phyloP scores from a whole-genome alignment of 257 asterid species.

The Osmanthus fragrans region DNA sequence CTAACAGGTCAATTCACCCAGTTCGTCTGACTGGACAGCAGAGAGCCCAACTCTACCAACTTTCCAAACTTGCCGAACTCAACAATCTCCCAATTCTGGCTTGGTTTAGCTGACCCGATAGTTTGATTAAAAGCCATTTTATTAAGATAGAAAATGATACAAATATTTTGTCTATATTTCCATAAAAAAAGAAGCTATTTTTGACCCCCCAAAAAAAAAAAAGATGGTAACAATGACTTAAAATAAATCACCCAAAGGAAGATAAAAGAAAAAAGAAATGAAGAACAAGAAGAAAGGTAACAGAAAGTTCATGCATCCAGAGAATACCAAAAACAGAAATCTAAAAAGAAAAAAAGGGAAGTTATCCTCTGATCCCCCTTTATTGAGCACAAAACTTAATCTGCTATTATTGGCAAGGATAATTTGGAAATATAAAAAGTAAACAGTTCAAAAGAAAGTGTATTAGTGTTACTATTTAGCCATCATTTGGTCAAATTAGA shows the following conservation, averaged over 20 bases:
- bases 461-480: conserved; percentile 35
- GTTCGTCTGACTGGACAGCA: not conserved
- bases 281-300: not conserved
- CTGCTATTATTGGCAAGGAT: conserved; percentile 43
- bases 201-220: not conserved
- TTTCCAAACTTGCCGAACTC: not conserved
- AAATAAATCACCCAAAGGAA: not conserved
- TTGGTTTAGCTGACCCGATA: not conserved
- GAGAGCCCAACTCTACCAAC: not conserved
- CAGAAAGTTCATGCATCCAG: not conserved
- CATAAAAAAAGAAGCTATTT: not conserved
- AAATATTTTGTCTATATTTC: not conserved
- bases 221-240: not conserved
- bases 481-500: conserved; percentile 73
- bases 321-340: not conserved
- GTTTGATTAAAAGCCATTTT: not conserved
- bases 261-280: not conserved
- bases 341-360: conserved; percentile 1
- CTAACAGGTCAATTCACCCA: not conserved
- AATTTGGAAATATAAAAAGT: conserved; percentile 45
- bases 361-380: conserved; percentile 30
- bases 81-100: not conserved
- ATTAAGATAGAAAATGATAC: not conserved
- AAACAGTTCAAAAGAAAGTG: conserved; percentile 43
- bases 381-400: conserved; percentile 44